Evolutionary conservation across 768 basidiomycete genomes (phyloP), one percentile per base, ranked within the genome.

Genomic region (Sporobolomyces roseus): DNA sequence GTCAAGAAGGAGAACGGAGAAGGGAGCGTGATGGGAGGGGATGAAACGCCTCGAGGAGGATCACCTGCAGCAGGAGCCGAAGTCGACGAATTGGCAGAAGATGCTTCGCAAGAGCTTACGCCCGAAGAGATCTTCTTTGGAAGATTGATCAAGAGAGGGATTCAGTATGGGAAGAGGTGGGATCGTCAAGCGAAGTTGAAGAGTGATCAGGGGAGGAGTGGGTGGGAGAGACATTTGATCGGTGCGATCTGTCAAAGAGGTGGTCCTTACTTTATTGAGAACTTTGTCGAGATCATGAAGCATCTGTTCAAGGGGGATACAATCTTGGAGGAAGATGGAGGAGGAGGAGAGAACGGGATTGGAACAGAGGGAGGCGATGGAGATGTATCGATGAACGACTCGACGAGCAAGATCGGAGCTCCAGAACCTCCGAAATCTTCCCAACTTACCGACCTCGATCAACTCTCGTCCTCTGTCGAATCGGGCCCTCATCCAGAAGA

Each of bases 401-500:
- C n/a, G n/a, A n/a, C n/a, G n/a, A n/a, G n/a, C n/a, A n/a, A n/a
- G n/a, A n/a, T n/a, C n/a, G n/a, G n/a, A n/a, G n/a, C n/a, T n/a
- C n/a, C n/a, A n/a, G n/a, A n/a, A n/a, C n/a, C 53, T 43, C 36
- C 25, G 13, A 30, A 62, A 56, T 46, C 45, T 27, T 41, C 23
- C 25, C 33, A 30, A 51, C 33, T 25, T 16, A 41, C 14, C 33
- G 33, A 52, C 16, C 49, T 21, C 38, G 43, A 53, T 10, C 8
- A 68, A 5, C 73, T 27, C 59, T 72, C 36, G 72, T 67, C 9
- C 80, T 81, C 56, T 82, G 81, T 53, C 78, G 82, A 27, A 74
- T 81, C 43, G 74, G 78, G 81, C 51, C 77, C 81, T 87, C 90
- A 63, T 46, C 61, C 55, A n/a, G 70, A 67, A 58, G 17, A 30